phyloP scores from a whole-genome alignment of 164 flowering plant species.

The Magnolia officinalis region DNA sequence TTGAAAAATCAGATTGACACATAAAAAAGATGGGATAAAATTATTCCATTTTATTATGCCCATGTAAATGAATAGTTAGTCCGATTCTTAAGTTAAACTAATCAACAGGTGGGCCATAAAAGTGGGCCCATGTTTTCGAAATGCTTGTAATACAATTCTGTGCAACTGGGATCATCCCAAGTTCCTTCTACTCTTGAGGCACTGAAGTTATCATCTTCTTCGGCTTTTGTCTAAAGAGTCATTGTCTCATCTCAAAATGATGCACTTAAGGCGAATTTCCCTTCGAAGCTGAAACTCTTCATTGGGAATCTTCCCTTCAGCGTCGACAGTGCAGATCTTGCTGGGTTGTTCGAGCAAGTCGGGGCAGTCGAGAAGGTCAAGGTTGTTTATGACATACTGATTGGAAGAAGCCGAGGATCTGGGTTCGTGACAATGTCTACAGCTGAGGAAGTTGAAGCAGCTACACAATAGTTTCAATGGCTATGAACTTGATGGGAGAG shows the following conservation, averaged over 20 bases:
- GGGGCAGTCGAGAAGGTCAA: constrained; percentile 91
- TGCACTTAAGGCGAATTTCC: constrained; percentile 20
- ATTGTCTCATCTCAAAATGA: constrained; percentile 28
- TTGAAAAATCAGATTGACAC: too few species aligned
- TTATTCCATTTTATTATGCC: too few species aligned
- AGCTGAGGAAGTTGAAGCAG: constrained; percentile 69
- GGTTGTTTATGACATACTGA: constrained; percentile 87
- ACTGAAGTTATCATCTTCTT: not conserved
- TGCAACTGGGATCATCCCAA: too few species aligned
- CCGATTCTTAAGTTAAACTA: too few species aligned
- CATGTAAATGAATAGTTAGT: too few species aligned
- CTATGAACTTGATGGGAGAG: constrained; percentile 60
- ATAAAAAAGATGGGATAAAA: too few species aligned
- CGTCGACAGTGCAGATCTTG: constrained; percentile 66
- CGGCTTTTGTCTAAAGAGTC: constrained; percentile 45
- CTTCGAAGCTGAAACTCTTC: constrained; percentile 61
- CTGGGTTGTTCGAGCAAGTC: constrained; percentile 59
- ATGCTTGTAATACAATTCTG: too few species aligned
- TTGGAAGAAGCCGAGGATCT: constrained; percentile 94
- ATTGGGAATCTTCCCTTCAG: constrained; percentile 74
- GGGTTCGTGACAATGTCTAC: constrained; percentile 95
- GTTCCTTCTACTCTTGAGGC: too few species aligned
- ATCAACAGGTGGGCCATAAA: too few species aligned
- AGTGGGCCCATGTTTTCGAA: too few species aligned
- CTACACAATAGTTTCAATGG: constrained; percentile 84